These are phyloP conservation scores for Saccharomycopsis vini DNA, from an alignment of 805 yeast species.

Conservation along the genomic window DNA sequence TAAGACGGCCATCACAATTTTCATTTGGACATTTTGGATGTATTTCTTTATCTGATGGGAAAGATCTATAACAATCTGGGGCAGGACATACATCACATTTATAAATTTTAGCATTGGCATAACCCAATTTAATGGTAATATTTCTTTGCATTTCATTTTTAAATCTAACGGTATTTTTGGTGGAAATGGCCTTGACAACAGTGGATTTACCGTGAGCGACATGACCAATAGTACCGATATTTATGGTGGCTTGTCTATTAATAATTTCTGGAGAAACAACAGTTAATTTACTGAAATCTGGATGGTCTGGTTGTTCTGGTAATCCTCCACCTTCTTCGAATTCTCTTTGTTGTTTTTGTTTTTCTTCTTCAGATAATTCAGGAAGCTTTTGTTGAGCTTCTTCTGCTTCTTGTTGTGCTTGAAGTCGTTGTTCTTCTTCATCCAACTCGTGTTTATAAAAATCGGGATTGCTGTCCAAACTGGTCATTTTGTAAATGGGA, in stretches of 20 bases:
- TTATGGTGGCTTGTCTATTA: slow-evolving; percentile 97
- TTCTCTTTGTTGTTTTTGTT: slow-evolving; percentile 53
- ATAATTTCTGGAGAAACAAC: slow-evolving; percentile 93
- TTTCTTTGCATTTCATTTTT: slow-evolving; percentile 98
- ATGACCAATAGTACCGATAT: slow-evolving; percentile 95
- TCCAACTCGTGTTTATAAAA: too few species aligned
- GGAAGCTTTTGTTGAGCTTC: too few species aligned
- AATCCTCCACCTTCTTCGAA: slow-evolving; percentile 98
- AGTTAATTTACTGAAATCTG: slow-evolving; percentile 71
- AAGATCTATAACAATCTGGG: slow-evolving; percentile 92
- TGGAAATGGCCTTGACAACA: slow-evolving; percentile 92
- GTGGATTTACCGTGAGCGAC: slow-evolving; percentile 95
- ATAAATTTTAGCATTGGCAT: slow-evolving; percentile 97
- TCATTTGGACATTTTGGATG: slow-evolving; percentile 84
- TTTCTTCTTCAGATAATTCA: slow-evolving; percentile 76
- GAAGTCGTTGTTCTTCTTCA: too few species aligned
- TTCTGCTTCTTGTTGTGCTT: too few species aligned
- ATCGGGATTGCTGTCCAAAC: too few species aligned
- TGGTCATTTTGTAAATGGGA: too few species aligned
- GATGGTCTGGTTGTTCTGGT: slow-evolving; percentile 90
- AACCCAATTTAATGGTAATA: slow-evolving; percentile 96
- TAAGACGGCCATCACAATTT: slow-evolving; percentile 85
- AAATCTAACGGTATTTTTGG: slow-evolving; percentile 98
- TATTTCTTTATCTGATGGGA: slow-evolving; percentile 90
- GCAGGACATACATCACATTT: slow-evolving; percentile 88